Evolutionary conservation across 768 basidiomycete genomes (phyloP), one percentile per base, ranked within the genome.

Genomic region (Russula sp.): DNA sequence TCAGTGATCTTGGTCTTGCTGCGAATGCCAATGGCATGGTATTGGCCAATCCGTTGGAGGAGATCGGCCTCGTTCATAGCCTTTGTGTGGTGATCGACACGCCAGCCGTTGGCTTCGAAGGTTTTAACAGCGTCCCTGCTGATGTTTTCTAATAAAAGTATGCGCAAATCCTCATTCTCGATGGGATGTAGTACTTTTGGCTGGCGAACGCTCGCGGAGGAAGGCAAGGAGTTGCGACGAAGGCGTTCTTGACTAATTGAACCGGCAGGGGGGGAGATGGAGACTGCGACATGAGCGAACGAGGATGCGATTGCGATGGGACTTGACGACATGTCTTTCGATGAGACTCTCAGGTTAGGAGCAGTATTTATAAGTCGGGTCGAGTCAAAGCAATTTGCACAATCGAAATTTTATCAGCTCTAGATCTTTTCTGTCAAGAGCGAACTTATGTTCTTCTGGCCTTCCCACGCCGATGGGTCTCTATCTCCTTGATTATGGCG

Each of bases 1-100:
- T 87, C 84, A 6, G 97, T 98, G 69, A 99, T 91, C 77, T 91
- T 97, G 57, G 97, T 99, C 76, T 99, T 99, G 78, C 89, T 92
- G 55, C 97, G 87, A 73, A 99, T 99, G 58, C 97, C 97, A 67
- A 99, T 85, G 62, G 89, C 96, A 71, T 98, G 92, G 75, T 97
- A 98, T 3, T 80, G 76, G 63, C 86, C 83, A 49, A 94, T 88
- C 70, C 86, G 88, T 55, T 86, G 79, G 18, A 98, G 76, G 62
- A 99, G 90, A 78, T 98, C 95, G 56, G 91, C 88, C 78, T 98
- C 97, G n/a, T 83, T 83, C 79, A 94, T 83, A 61, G 95, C 88
- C 71, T 87, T 88, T 66, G 86, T 79, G 69, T 81, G 80, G 76
- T 95, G 93, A 74, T 98, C 95, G 57, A 99, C 94, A 75, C 86